These are phyloP conservation scores for Dactylellina parvicollis DNA, from an alignment of 2,329 filamentous ascomycete genomes.

Conservation along the genomic window DNA sequence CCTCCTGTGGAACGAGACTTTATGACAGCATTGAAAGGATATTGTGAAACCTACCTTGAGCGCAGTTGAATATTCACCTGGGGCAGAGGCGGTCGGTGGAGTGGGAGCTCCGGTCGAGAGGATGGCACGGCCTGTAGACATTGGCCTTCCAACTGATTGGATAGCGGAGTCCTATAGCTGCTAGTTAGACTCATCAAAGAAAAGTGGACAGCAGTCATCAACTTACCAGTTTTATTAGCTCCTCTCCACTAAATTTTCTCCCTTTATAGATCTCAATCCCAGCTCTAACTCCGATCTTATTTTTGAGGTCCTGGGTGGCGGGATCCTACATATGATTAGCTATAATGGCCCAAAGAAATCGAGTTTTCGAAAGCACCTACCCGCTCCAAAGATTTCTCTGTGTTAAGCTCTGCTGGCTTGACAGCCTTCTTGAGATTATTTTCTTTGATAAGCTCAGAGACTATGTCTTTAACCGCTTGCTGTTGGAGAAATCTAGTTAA, in stretches of 20 bases:
- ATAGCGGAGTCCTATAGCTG: slow-evolving; percentile 43
- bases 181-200: background rate
- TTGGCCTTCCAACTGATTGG: slow-evolving; percentile 32
- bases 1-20: background rate
- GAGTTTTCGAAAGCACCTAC: slow-evolving; percentile 8
- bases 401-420: background rate
- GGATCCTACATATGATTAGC: slow-evolving; percentile 13
- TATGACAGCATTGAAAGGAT: background rate
- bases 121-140: slow-evolving; percentile 12
- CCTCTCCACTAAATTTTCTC: slow-evolving; percentile 32
- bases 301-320: slow-evolving; percentile 7
- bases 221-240: slow-evolving; percentile 39
- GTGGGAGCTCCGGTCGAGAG: slow-evolving; percentile 21
- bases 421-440: background rate
- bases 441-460: background rate
- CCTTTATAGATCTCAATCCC: background rate
- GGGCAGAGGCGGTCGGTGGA: background rate
- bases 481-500: too few species aligned
- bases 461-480: background rate
- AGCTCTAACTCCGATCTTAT: background rate
- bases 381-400: background rate
- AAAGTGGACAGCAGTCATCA: background rate
- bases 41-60: slow-evolving; percentile 13
- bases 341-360: background rate
- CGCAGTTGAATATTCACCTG: background rate